These are phyloP conservation scores for Pythium phragmitis DNA, from an alignment of 352 stramenopile genomes.

Conservation along the genomic window DNA sequence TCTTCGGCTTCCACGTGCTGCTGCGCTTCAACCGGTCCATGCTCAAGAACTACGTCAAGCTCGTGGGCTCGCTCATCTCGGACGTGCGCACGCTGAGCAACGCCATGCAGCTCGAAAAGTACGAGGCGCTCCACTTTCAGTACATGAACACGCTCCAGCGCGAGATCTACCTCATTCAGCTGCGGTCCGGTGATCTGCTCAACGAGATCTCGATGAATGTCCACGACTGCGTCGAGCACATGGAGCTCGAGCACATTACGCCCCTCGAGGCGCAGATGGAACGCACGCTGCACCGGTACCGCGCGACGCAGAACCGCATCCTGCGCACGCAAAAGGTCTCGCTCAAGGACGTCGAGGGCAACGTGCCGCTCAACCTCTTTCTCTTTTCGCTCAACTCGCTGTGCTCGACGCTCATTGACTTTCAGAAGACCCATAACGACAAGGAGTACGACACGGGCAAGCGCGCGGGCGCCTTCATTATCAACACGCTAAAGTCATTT, in stretches of 20 bases:
- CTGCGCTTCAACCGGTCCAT: constrained; percentile 77
- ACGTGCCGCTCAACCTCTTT: constrained; percentile 80
- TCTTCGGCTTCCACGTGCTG: constrained; percentile 59
- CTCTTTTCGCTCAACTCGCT: constrained; percentile 85
- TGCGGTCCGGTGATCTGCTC: constrained; percentile 58
- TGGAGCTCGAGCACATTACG: constrained; percentile 48
- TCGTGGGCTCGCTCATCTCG: constrained; percentile 62
- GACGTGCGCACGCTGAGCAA: constrained; percentile 71
- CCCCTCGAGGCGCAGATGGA: constrained; percentile 71
- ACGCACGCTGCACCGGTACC: constrained; percentile 58
- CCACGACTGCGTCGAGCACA: constrained; percentile 45
- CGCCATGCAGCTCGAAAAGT: constrained; percentile 80
- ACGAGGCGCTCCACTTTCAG: constrained; percentile 63
- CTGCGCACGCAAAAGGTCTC: constrained; percentile 53
- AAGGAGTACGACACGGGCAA: constrained; percentile 48
- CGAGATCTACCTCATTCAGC: constrained; percentile 80
- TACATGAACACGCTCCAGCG: constrained; percentile 82
- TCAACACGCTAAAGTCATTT: constrained; percentile 45
- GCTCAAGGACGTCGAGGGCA: constrained; percentile 73
- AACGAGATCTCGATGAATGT: constrained; percentile 69
- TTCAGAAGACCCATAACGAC: constrained; percentile 60
- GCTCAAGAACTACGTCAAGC: constrained; percentile 60
- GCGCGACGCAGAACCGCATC: constrained; percentile 51
- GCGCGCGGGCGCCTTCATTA: constrained; percentile 53
- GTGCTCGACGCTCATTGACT: constrained; percentile 73